phyloP scores from a whole-genome alignment of 2,329 filamentous ascomycete species.

The Cordyceps militaris region DNA sequence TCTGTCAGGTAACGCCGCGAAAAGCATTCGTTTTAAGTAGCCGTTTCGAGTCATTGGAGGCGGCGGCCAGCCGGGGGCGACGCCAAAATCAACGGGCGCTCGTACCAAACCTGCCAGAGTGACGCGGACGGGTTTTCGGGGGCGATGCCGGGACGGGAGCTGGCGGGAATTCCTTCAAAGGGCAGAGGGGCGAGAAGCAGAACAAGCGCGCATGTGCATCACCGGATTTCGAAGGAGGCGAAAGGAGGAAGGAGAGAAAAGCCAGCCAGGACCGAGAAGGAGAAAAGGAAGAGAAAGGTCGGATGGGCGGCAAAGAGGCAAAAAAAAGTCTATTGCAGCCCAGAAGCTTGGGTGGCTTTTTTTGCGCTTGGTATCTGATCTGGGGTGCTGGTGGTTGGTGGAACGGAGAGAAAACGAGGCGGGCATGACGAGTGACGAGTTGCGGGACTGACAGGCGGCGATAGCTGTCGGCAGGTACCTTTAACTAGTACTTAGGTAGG shows the following conservation, averaged over 20 bases:
- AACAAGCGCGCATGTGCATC: too few species aligned
- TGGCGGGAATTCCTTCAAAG: not conserved
- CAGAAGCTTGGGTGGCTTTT: not conserved
- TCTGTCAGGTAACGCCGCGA: too few species aligned
- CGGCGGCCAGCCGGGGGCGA: too few species aligned
- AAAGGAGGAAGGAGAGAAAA: not conserved
- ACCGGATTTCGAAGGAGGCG: not conserved
- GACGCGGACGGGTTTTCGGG: too few species aligned
- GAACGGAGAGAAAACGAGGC: not conserved
- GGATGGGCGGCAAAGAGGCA: not conserved
- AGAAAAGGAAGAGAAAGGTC: not conserved
- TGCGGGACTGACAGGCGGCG: not conserved
- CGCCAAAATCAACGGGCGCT: too few species aligned
- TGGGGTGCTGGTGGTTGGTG: not conserved
- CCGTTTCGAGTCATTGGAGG: too few species aligned
- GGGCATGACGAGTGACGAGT: not conserved
- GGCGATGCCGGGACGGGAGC: not conserved
- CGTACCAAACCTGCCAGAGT: too few species aligned
- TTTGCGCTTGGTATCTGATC: not conserved
- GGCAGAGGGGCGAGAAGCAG: too few species aligned
- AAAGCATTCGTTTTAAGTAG: too few species aligned
- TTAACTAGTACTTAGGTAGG: too few species aligned
- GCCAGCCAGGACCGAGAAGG: not conserved
- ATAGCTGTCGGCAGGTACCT: not conserved
- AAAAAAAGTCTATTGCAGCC: not conserved